Evolutionary conservation across 2,329 filamentous ascomycete genomes (phyloP).

Genomic region (Emergomyces africanus): DNA sequence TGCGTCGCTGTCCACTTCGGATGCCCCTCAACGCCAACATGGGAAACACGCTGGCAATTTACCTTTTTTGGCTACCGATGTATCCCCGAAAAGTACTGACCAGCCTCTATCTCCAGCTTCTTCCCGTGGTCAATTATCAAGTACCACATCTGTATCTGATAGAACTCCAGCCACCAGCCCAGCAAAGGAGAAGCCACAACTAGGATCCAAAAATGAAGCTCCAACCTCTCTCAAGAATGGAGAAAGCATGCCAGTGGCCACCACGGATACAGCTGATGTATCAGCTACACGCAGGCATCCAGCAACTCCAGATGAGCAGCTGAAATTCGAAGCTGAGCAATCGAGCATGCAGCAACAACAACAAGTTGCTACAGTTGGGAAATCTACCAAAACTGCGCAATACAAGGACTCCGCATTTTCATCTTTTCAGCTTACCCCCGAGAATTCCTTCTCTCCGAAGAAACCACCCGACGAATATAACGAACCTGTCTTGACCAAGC

Average conservation of each 20-base stretch:
- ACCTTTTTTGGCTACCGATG: background rate
- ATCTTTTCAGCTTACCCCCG: background rate
- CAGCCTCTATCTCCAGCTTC: slow-evolving; percentile 3
- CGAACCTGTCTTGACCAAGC: background rate
- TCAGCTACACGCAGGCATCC: slow-evolving; percentile 24
- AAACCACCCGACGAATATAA: background rate
- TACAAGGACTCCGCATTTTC: background rate
- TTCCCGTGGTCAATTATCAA: slow-evolving; percentile 2
- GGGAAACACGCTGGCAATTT: background rate
- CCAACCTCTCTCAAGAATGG: background rate
- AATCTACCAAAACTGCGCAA: background rate
- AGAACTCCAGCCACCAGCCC: slow-evolving; percentile 16
- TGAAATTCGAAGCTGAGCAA: slow-evolving; percentile 44
- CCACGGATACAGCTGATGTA: slow-evolving; percentile 13
- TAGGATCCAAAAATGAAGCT: slow-evolving; percentile 22
- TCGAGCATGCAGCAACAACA: slow-evolving; percentile 19
- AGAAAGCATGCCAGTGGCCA: slow-evolving; percentile 5
- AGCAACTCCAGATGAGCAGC: slow-evolving; percentile 46
- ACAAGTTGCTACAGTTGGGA: background rate
- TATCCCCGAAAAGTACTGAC: slow-evolving; percentile 12
- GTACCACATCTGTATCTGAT: background rate
- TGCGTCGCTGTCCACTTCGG: background rate
- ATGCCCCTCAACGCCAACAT: background rate
- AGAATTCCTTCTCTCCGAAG: background rate
- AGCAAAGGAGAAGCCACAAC: slow-evolving; percentile 31